Evolutionary conservation across 495 filamentous ascomycete species (phyloP).

Genomic region (Aspergillus egyptiacus): DNA sequence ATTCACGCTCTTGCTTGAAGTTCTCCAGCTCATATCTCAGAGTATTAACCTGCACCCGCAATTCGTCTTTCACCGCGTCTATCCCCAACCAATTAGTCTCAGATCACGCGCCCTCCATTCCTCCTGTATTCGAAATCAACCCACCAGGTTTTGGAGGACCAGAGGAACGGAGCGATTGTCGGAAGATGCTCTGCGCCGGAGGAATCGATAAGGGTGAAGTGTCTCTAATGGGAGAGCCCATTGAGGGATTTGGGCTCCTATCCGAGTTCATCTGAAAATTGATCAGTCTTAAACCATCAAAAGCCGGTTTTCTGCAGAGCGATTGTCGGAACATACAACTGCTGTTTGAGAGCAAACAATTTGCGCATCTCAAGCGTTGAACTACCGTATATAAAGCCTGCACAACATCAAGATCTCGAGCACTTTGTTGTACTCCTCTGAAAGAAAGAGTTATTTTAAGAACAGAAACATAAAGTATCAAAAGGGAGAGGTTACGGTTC

Average conservation of each 20-base stretch:
- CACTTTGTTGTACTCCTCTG: no score
- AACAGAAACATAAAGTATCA: neutral
- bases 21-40: constrained; percentile 65
- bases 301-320: neutral
- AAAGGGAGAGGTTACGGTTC: constrained; percentile 1
- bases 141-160: constrained; percentile 26
- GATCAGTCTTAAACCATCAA: constrained; percentile 6
- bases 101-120: neutral
- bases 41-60: constrained; percentile 62
- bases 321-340: constrained; percentile 2
- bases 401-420: neutral
- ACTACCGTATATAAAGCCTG: neutral
- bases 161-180: constrained; percentile 28
- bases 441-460: no score
- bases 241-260: constrained; percentile 27
- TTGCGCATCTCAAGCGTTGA: neutral
- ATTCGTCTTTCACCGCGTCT: constrained; percentile 56
- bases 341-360: neutral
- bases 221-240: constrained; percentile 29
- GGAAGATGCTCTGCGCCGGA: constrained; percentile 22
- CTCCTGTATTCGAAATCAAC: neutral
- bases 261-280: constrained; percentile 28
- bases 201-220: constrained; percentile 30
- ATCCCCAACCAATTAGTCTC: constrained; percentile 12
- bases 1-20: constrained; percentile 79